Evolutionary conservation across 495 filamentous ascomycete species (phyloP), one percentile per base, ranked within the genome.

Genomic region (Terfezia claveryi): DNA sequence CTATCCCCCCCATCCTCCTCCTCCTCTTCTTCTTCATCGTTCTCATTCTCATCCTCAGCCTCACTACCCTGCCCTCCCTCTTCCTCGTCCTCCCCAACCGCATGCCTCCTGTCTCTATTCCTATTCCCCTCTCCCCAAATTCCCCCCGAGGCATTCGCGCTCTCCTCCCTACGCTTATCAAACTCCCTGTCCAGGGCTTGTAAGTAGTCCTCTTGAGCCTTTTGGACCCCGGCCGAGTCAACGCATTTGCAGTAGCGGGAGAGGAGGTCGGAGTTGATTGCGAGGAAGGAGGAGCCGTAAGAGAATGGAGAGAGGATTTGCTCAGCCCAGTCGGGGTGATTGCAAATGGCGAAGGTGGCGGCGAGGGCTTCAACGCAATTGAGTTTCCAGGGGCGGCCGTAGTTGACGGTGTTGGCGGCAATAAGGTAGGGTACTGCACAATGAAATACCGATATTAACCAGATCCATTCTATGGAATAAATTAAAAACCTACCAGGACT

Each of bases 331-430:
- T 94, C 89, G 38, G 73, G 65, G 64, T 91, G 84, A 27, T 91
- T 87, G 62, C 88, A 94, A 58, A 98, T 98, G 58, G 73, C 82
- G 68, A 91, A 98, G 20, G 81, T 81, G 12, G 91, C 91, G 7
- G 88, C 92, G 50, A 98, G 71, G 5, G 91, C 91, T 69, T 98
- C 91, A 49, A 83, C 91, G 60, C 91, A 98, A 68, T 98, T 98
- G 44, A 98, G 68, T 54, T 87, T 74, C 82, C 85, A 91, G 16
- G 91, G 91, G 62, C 85, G 82, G 12, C 91, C 91, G 69, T 96
- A 98, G 70, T 98, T 98, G 64, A 94, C 91, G 2, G 83, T 82
- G 64, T 98, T 98, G 49, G 91, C 92, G 16, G 91, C 91, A 53
- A 98, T 85, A 11, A 98, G 78, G 66, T 98, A 98, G 0, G 91